These are phyloP conservation scores for Balakata baccata DNA, from an alignment of 345 rosid genomes.

Conservation along the genomic window DNA sequence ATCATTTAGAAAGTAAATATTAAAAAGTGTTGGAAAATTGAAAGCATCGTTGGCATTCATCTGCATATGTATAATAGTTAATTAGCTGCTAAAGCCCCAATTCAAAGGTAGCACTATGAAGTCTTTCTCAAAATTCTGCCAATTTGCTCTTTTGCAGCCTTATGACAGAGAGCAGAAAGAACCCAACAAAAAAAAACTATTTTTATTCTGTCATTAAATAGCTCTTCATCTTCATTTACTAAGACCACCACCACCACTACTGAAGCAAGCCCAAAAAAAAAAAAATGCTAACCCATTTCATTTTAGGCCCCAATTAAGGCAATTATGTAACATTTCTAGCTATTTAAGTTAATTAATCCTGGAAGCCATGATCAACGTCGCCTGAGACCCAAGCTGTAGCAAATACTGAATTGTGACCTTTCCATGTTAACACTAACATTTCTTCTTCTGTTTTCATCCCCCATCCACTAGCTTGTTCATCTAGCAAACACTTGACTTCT, in stretches of 20 bases:
- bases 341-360: conserved; percentile 26
- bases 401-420: conserved; percentile 69
- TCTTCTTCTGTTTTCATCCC: conserved; percentile 75
- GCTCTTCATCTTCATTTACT: conserved; percentile 11
- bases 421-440: conserved; percentile 66
- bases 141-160: conserved; percentile 32
- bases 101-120: conserved; percentile 11
- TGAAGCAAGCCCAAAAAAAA: no score
- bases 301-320: not conserved
- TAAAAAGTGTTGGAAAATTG: no score
- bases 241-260: conserved; percentile 22
- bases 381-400: conserved; percentile 58
- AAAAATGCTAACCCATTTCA: not conserved
- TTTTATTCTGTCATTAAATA: conserved; percentile 13
- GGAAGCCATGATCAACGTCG: not conserved
- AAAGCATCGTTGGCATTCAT: no score
- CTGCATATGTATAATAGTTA: conserved; percentile 9
- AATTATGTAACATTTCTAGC: conserved; percentile 2
- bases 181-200: conserved; percentile 1
- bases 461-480: conserved; percentile 72
- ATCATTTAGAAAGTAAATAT: no score
- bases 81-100: not conserved
- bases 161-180: conserved; percentile 15
- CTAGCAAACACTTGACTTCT: conserved; percentile 52
- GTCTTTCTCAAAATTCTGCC: conserved; percentile 25